Evolutionary conservation across 345 rosid species (phyloP), one percentile per base, ranked within the genome.

Genomic region (Citrus medica): DNA sequence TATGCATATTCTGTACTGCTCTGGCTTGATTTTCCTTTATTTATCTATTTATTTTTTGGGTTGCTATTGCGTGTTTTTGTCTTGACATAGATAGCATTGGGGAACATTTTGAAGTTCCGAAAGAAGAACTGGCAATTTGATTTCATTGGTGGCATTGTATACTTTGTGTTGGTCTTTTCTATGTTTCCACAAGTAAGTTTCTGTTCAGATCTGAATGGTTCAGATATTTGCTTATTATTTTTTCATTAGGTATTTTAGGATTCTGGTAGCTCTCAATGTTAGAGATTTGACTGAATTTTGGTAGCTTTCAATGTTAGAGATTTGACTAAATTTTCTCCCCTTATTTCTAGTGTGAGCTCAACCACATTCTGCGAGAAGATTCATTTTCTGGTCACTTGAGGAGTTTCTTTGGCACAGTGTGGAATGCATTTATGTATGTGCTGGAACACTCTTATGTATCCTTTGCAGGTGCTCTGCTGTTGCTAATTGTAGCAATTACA

Each of bases 71-170:
- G 51, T 64, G 13, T 66, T 38, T 80, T 81, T 80, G 40, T 62
- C 53, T 80, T 81, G 65, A 53, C 78, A 84, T 93, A 96, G 99
- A 96, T 94, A 86, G 99, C 99, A 71, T 73, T 96, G 88, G 99
- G 99, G 83, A 96, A 96, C 85, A 96, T 96, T 84, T 86, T 96
- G 92, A 96, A 96, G 89, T 96, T 96, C 72, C 91, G 98, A 79
- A 96, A 94, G 90, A 96, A 92, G 90, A 96, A 96, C 82, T 96
- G 98, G 99, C 99, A 96, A 62, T 96, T 96, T 76, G 99, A 96
- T 89, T 88, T 94, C 79, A 96, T 96, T 67, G 99, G 99, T 78
- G 99, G 99, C 82, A 87, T 96, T 76, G 90, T 96, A 84, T 96
- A 96, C 87, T 96, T 96, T 66, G 77, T 96, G 63, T 79, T 96